Percentiles rank a stretch among this genome's conserved stretches.
phyloP scores from a whole-genome alignment of 2,329 filamentous ascomycete species.

The Aspergillus intermedius region DNA sequence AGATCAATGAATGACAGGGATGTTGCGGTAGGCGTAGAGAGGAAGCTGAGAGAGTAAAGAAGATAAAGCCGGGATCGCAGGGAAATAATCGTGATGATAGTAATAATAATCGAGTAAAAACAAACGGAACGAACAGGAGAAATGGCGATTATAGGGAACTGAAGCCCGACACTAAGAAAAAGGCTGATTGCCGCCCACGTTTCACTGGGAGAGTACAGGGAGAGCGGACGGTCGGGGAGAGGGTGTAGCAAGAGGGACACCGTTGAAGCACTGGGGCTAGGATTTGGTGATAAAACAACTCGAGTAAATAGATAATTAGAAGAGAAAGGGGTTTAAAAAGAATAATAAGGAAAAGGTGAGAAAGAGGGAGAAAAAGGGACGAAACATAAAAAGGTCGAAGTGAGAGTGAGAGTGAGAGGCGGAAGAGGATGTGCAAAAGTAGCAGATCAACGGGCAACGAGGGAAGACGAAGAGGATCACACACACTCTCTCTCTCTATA shows the following conservation, averaged over 20 bases:
- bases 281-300: too few species aligned
- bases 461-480: background rate
- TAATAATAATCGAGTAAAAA: too few species aligned
- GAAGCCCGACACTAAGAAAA: background rate
- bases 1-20: too few species aligned
- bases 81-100: too few species aligned
- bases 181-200: background rate
- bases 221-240: background rate
- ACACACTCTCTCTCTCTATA: too few species aligned
- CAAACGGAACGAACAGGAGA: constrained; percentile 1
- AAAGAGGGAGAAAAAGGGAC: background rate
- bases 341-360: background rate
- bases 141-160: background rate
- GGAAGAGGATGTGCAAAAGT: background rate
- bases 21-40: too few species aligned
- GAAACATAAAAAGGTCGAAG: background rate
- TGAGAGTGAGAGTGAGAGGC: background rate
- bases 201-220: background rate
- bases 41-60: too few species aligned
- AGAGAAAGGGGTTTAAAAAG: background rate
- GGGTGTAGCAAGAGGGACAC: background rate
- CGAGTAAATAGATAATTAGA: background rate
- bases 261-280: too few species aligned
- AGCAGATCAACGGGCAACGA: constrained; percentile 6
- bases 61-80: too few species aligned